These are phyloP conservation scores for Hypoxylon trugodes DNA, from an alignment of 495 filamentous ascomycete species.

Conservation along the genomic window DNA sequence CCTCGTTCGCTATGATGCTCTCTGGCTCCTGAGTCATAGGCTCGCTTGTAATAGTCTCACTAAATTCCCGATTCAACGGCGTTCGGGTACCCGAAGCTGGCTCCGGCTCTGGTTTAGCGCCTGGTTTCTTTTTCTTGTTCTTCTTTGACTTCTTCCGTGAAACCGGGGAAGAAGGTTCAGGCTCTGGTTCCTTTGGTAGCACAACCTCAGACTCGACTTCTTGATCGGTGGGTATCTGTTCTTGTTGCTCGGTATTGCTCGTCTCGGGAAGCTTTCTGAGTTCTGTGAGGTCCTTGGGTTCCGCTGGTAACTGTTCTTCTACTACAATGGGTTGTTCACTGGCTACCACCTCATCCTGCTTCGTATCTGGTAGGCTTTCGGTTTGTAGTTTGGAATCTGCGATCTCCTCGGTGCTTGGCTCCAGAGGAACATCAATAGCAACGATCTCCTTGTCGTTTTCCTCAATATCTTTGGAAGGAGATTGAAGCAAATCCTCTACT, in stretches of 20 bases:
- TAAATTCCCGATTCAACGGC: conserved; percentile 37
- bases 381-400: conserved; percentile 14
- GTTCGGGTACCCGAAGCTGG: conserved; percentile 30
- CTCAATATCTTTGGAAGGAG: conserved; percentile 41
- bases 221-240: conserved; percentile 17
- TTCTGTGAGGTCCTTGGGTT: conserved; percentile 1
- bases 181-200: conserved; percentile 21
- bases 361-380: conserved; percentile 27
- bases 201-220: conserved; percentile 10
- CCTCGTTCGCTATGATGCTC: conserved; percentile 34
- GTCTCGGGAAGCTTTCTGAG: conserved; percentile 19
- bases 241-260: conserved; percentile 47
- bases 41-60: conserved; percentile 41
- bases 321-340: conserved; percentile 1
- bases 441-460: conserved; percentile 53
- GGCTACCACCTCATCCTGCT: conserved; percentile 16
- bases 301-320: conserved; percentile 16
- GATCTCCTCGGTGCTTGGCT: conserved; percentile 3
- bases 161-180: conserved; percentile 16
- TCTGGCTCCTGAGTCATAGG: conserved; percentile 44
- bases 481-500: conserved; percentile 8
- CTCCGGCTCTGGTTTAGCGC: conserved; percentile 34
- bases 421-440: not conserved
- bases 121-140: conserved; percentile 47
- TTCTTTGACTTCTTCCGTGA: conserved; percentile 37